Conservation (phyloP, 2,329 filamentous ascomycete genomes). For the Cryphonectria naterciae region DNA sequence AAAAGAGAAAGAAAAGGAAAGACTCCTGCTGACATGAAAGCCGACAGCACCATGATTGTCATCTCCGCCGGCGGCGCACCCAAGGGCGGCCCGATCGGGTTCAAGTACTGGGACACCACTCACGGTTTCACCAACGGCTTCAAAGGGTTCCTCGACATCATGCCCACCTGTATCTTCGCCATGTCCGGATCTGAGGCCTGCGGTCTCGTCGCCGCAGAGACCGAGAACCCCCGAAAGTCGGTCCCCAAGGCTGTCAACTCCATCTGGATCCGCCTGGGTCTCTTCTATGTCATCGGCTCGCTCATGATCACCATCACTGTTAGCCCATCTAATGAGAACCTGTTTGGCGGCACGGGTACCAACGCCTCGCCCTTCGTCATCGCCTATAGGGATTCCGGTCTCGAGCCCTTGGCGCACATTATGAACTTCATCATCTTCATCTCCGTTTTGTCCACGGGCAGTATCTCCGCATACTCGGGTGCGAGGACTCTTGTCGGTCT, state of each 20-base stretch:
- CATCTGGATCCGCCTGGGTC: conserved; percentile 49
- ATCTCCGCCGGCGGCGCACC: conserved; percentile 49
- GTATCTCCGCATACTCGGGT: conserved; percentile 47
- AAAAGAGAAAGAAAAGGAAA: background rate
- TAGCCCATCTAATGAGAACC: conserved; percentile 42
- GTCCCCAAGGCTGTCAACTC: conserved; percentile 49
- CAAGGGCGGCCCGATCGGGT: conserved; percentile 43
- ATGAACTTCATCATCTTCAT: conserved; percentile 55
- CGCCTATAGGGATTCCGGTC: conserved; percentile 45
- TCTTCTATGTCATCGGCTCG: conserved; percentile 51
- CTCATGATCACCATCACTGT: conserved; percentile 51
- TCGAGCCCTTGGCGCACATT: conserved; percentile 47
- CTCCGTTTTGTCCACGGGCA: conserved; percentile 49
- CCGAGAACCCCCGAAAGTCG: conserved; percentile 45
- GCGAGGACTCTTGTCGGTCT: conserved; percentile 50
- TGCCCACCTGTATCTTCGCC: conserved; percentile 52
- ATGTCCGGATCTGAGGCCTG: conserved; percentile 53
- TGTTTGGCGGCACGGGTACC: conserved; percentile 46
- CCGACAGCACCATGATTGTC: conserved; percentile 41
- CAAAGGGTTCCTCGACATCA: conserved; percentile 58
- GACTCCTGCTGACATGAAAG: background rate
- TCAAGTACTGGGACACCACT: conserved; percentile 48
- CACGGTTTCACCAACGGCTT: conserved; percentile 48
- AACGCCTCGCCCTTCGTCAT: conserved; percentile 52
- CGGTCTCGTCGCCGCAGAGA: conserved; percentile 49